Evolutionary conservation across 2,329 filamentous ascomycete genomes (phyloP).

Genomic region (Nemania sp.): DNA sequence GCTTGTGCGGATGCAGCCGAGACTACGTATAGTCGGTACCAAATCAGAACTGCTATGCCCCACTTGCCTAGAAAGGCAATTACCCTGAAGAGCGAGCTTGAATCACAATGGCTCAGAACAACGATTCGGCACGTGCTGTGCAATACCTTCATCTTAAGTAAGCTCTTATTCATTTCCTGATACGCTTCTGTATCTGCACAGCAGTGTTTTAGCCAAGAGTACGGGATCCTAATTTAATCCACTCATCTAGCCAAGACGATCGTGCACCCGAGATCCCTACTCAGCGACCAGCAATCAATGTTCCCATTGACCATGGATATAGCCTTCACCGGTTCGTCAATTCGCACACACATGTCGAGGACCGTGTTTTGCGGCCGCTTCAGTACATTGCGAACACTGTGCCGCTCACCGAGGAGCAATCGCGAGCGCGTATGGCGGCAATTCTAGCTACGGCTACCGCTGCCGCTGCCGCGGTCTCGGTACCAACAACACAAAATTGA

Average conservation of each 20-base stretch:
- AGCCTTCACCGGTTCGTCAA: slow-evolving; percentile 47
- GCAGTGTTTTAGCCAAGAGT: background rate
- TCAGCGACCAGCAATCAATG: slow-evolving; percentile 42
- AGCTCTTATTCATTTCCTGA: slow-evolving; percentile 22
- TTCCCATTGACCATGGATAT: slow-evolving; percentile 46
- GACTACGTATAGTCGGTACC: slow-evolving; percentile 12
- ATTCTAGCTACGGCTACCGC: slow-evolving; percentile 39
- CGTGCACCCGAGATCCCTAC: slow-evolving; percentile 25
- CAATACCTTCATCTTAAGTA: slow-evolving; percentile 47
- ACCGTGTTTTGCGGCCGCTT: slow-evolving; percentile 42
- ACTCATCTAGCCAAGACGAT: slow-evolving; percentile 37
- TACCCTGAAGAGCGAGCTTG: slow-evolving; percentile 15
- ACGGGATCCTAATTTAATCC: background rate
- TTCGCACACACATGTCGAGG: slow-evolving; percentile 44
- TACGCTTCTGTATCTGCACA: background rate
- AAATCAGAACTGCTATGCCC: slow-evolving; percentile 14
- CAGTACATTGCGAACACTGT: slow-evolving; percentile 35
- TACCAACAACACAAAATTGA: slow-evolving; percentile 32
- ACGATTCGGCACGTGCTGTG: slow-evolving; percentile 44
- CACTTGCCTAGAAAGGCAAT: slow-evolving; percentile 38
- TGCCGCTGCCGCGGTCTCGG: slow-evolving; percentile 15
- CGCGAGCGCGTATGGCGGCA: slow-evolving; percentile 46
- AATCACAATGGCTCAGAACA: slow-evolving; percentile 40
- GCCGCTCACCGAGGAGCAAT: slow-evolving; percentile 47
- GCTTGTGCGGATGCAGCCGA: slow-evolving; percentile 38